phyloP scores from a whole-genome alignment of 768 basidiomycete species.

The Plicaturopsis crispa region DNA sequence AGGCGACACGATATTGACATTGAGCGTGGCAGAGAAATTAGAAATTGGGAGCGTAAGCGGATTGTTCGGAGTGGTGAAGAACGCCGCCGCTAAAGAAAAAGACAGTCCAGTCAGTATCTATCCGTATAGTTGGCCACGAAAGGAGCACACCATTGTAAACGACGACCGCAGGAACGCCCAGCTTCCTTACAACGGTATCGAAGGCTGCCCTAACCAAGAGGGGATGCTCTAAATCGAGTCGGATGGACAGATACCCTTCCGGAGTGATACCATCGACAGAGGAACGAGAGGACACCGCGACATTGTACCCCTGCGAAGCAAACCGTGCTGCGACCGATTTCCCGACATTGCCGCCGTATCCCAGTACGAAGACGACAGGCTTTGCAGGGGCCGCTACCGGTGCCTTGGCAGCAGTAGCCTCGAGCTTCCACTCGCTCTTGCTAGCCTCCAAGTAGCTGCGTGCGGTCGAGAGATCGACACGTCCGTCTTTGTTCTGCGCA shows the following conservation, averaged over 20 bases:
- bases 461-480: too few relatives aligned
- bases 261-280: too few relatives aligned
- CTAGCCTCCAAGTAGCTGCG: too few relatives aligned
- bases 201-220: not conserved
- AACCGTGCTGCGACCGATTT: not conserved
- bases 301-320: not conserved
- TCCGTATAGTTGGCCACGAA: too few relatives aligned
- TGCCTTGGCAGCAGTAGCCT: too few relatives aligned
- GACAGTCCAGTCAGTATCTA: not conserved
- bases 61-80: not conserved
- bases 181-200: not conserved
- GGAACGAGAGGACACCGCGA: not conserved
- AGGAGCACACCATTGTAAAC: not conserved
- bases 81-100: not conserved
- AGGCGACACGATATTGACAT: too few relatives aligned
- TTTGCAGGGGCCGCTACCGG: too few relatives aligned
- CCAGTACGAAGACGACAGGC: not conserved
- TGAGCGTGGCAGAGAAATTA: not conserved
- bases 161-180: not conserved
- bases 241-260: too few relatives aligned
- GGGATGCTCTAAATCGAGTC: not conserved
- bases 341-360: not conserved
- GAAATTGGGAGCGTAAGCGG: not conserved
- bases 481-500: too few relatives aligned
- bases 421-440: too few relatives aligned